phyloP scores from a whole-genome alignment of 2,329 filamentous ascomycete genomes.

The Talaromyces rugulosus region DNA sequence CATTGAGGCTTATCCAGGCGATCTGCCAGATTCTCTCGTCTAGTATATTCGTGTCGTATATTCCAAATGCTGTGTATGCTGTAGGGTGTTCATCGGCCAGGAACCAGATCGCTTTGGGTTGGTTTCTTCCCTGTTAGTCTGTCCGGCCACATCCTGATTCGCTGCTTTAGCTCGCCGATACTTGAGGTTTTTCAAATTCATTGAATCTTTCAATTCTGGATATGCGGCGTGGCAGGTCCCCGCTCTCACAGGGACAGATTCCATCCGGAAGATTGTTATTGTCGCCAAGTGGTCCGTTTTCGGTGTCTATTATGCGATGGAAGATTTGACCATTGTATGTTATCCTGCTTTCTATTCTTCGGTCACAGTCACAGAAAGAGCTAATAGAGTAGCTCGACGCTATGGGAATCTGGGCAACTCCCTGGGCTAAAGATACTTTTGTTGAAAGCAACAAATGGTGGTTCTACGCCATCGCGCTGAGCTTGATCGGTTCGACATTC shows the following conservation, averaged over 20 bases:
- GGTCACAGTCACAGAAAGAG: neutral
- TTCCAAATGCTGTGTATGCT: constrained; percentile 19
- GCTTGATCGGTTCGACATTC: constrained; percentile 35
- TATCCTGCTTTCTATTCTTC: constrained; percentile 1
- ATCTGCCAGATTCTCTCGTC: constrained; percentile 27
- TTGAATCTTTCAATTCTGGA: constrained; percentile 56
- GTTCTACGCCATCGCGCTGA: constrained; percentile 59
- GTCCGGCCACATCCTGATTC: neutral
- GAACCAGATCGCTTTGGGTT: constrained; percentile 42
- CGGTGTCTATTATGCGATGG: constrained; percentile 64
- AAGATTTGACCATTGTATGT: constrained; percentile 61
- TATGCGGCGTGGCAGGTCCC: constrained; percentile 35
- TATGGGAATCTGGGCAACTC: constrained; percentile 47
- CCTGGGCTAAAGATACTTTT: constrained; percentile 46
- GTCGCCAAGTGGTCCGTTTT: constrained; percentile 56
- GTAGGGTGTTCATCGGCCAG: constrained; percentile 34
- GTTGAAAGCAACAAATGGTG: constrained; percentile 65
- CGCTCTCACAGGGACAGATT: neutral
- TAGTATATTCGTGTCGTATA: constrained; percentile 6
- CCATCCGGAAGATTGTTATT: constrained; percentile 44
- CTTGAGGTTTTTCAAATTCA: constrained; percentile 65
- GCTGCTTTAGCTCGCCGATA: constrained; percentile 46
- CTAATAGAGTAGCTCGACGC: constrained; percentile 37
- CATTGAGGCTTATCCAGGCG: constrained; percentile 36
- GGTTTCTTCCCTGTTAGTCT: constrained; percentile 12